Conservation (phyloP, 345 rosid genomes). For the Hibiscus mutabilis region DNA sequence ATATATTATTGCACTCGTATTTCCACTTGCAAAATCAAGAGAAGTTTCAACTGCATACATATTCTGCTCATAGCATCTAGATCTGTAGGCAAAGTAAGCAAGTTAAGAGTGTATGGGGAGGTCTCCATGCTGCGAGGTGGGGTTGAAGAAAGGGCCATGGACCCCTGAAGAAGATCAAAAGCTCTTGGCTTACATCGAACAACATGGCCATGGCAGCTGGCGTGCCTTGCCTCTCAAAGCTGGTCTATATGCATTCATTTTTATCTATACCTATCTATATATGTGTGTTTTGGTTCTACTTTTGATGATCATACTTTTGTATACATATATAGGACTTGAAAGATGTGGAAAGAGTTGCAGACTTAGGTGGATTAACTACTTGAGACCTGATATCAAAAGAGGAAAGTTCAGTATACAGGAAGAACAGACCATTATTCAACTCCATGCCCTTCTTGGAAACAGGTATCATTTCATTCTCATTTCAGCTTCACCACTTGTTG, state of each 20-base stretch:
- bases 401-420: constrained; percentile 46
- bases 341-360: constrained; percentile 61
- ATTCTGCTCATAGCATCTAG: no score
- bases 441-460: constrained; percentile 55
- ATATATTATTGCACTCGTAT: no score
- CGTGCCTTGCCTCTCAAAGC: constrained; percentile 46
- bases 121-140: constrained; percentile 39
- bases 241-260: constrained; percentile 19
- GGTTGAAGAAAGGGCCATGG: constrained; percentile 60
- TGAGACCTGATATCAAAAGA: constrained; percentile 51
- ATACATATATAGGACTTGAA: constrained; percentile 32
- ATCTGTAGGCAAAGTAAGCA: no score
- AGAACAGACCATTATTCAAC: constrained; percentile 54
- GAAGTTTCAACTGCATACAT: no score
- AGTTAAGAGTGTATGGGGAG: constrained; percentile 20
- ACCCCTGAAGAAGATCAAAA: constrained; percentile 57
- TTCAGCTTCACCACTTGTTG: no score
- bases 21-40: no score
- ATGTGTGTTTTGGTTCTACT: no score
- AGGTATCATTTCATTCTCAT: no score
- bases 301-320: no score
- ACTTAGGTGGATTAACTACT: constrained; percentile 52
- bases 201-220: constrained; percentile 52
- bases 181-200: constrained; percentile 38
- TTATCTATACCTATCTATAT: no score